phyloP scores from a whole-genome alignment of 805 yeast species.

The Saturnispora hagleri region DNA sequence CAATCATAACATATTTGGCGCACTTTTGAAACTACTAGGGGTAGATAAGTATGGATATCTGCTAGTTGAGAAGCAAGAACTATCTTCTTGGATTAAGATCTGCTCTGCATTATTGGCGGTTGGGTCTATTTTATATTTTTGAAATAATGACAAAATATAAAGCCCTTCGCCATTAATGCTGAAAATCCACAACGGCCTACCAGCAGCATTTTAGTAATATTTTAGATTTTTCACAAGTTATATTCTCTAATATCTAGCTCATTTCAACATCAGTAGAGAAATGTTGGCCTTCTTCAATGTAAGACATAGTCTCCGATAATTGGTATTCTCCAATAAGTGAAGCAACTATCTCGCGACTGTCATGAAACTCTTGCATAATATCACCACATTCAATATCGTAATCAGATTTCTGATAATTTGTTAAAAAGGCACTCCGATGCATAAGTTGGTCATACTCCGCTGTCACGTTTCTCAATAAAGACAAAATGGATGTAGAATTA shows the following conservation, averaged over 20 bases:
- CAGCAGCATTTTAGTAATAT: too few species aligned
- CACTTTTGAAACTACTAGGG: too few species aligned
- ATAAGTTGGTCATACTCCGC: conserved; percentile 74
- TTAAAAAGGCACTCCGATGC: conserved; percentile 74
- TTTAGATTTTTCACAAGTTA: too few species aligned
- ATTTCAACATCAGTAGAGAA: neutral
- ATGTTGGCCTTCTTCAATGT: conserved; percentile 39
- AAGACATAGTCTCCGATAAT: conserved; percentile 32
- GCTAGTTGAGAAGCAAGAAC: too few species aligned
- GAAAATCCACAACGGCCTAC: too few species aligned
- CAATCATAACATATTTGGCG: too few species aligned
- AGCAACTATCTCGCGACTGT: conserved; percentile 37
- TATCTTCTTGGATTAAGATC: too few species aligned
- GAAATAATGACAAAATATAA: too few species aligned
- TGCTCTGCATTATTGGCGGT: too few species aligned
- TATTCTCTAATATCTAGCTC: neutral
- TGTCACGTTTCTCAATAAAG: conserved; percentile 56
- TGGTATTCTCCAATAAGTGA: conserved; percentile 40
- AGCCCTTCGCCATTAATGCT: too few species aligned
- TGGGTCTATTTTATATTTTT: too few species aligned
- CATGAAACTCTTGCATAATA: conserved; percentile 40
- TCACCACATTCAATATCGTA: conserved; percentile 35
- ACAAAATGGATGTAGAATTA: conserved; percentile 68
- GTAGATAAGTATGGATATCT: too few species aligned
- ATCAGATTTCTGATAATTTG: conserved; percentile 52